phyloP scores from a whole-genome alignment of 768 basidiomycete species.

The Boletales sp. region DNA sequence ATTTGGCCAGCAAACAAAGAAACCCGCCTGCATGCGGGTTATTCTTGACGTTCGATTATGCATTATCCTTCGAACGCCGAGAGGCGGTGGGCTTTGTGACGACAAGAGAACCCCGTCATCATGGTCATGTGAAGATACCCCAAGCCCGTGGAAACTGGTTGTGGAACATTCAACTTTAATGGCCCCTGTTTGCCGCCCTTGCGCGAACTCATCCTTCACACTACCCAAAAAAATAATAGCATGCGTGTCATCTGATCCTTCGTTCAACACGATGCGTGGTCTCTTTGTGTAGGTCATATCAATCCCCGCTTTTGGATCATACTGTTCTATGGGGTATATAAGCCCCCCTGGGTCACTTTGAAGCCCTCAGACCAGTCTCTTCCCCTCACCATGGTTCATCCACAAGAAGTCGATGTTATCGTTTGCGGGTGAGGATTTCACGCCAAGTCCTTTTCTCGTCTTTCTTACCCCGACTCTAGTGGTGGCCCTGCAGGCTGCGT shows the following conservation, averaged over 20 bases:
- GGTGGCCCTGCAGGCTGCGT: slow-evolving; percentile 69
- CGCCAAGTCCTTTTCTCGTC: background rate
- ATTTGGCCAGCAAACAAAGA: background rate
- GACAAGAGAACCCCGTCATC: background rate
- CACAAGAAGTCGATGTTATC: slow-evolving; percentile 71
- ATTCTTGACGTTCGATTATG: too few relatives aligned
- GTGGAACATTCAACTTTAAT: background rate
- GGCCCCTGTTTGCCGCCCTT: background rate
- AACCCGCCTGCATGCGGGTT: too few relatives aligned
- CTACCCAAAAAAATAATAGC: slow-evolving; percentile 1
- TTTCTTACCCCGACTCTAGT: slow-evolving; percentile 22
- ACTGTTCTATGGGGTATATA: slow-evolving; percentile 12
- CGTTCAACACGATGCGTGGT: too few relatives aligned
- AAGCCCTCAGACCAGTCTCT: background rate
- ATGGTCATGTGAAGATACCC: slow-evolving; percentile 4
- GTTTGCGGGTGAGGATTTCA: slow-evolving; percentile 47
- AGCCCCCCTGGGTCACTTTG: background rate
- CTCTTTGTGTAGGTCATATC: background rate
- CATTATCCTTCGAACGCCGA: too few relatives aligned
- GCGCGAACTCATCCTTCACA: background rate
- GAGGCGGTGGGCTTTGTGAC: background rate
- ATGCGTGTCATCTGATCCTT: slow-evolving; percentile 15
- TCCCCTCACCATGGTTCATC: slow-evolving; percentile 39
- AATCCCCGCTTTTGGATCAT: slow-evolving; percentile 2
- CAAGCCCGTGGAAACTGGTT: background rate